Base-by-base conservation (phyloP, 1,284 basidiomycete genomes). In the Sutorius eximius region DNA sequence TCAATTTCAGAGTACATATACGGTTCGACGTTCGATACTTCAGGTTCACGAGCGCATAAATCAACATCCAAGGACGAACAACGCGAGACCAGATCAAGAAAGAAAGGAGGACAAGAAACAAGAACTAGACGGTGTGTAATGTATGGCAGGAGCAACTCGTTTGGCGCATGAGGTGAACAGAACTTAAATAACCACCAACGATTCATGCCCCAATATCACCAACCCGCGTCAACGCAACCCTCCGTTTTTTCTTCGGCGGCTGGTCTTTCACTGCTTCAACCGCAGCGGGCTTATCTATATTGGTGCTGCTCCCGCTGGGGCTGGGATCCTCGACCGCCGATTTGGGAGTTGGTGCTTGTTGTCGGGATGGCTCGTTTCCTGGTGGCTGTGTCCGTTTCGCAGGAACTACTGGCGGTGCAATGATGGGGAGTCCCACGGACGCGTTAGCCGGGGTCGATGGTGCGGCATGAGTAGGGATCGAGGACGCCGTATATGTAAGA, bases 181-280 rank as follows among this genome's bases (percentile, higher is more conserved):
- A 50, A 49, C 55, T 52, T 18, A 10, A n/a, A 51, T 47, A 49
- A 45, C 47, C 27, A n/a, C 29, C 36, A 36, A 27, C 5, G 1
- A 45, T 47, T 72, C 55, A 77, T 50, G 68, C 69, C 40, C 67
- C 83, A 59, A 89, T 60, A 69, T 87, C 89, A 18, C 83, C 80
- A 2, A 91, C 81, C 29, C 78, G 82, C 13, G 88, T 94, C 62
- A 95, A 78, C 33, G 84, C 90, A 18, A 95, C 85, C 33, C 93
- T 79, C 55, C 93, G 82, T 74, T 94, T 96, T 77, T 96, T 96
- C 82, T 93, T 96, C 10, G 90, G 87, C 15, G 82, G 85, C 47
- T 81, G 66, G 2, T 57, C 67, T 38, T 53, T 66, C 9, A 69
- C 71, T 57, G 68, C 69, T 57, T 67, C 64, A 45, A 20, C n/a